A percentile compares a stretch with the other conserved stretches of the same genome.
phyloP scores from a whole-genome alignment of 2,329 filamentous ascomycete genomes.

The Colletotrichum sp. region DNA sequence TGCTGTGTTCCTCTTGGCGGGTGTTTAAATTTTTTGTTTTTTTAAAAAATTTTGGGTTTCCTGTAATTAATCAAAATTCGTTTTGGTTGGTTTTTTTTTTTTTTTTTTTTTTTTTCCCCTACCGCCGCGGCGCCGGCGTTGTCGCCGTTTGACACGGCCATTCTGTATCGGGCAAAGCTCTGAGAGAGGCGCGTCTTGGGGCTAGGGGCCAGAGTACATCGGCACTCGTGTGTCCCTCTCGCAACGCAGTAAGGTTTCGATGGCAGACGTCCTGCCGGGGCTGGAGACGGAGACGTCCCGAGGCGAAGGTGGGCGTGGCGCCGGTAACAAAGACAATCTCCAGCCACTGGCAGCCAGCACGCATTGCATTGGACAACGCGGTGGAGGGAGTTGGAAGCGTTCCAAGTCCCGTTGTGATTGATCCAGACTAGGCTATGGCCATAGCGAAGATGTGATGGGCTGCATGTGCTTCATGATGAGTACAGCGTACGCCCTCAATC shows the following conservation, averaged over 20 bases:
- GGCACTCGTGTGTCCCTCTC: neutral
- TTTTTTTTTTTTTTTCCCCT: neutral
- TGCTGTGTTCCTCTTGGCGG: no score
- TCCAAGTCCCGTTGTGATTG: neutral
- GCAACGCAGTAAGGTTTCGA: neutral
- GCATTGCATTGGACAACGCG: neutral
- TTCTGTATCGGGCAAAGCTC: neutral
- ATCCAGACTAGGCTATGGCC: neutral
- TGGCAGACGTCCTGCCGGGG: neutral
- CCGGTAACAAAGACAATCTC: neutral
- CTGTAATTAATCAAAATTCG: no score
- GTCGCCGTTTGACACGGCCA: neutral
- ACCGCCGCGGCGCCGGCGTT: neutral
- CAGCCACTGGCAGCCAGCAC: neutral
- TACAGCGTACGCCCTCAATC: neutral
- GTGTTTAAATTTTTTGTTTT: no score
- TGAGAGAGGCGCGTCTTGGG: neutral
- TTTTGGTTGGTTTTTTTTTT: no score
- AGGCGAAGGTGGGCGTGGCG: neutral
- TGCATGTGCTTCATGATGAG: neutral
- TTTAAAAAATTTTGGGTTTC: no score
- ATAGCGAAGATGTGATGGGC: neutral
- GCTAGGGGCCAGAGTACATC: neutral
- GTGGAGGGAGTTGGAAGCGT: neutral
- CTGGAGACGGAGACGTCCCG: neutral